Conservation (phyloP, 1,284 basidiomycete genomes). For the Papiliotrema fonsecae region DNA sequence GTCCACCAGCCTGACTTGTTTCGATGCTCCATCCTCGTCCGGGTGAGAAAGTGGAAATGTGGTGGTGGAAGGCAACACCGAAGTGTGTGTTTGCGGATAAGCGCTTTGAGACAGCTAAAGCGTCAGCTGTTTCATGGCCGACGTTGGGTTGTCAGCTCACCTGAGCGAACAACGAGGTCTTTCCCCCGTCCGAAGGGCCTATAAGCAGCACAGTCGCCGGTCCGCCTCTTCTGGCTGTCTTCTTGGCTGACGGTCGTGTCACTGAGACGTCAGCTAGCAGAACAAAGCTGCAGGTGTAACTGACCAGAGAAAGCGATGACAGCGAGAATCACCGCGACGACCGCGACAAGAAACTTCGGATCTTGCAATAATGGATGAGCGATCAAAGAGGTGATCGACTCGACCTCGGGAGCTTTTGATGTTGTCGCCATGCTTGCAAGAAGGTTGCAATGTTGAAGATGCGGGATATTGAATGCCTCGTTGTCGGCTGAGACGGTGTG, state of each 20-base stretch:
- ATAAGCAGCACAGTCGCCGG: slow-evolving; percentile 35
- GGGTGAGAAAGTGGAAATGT: slow-evolving; percentile 26
- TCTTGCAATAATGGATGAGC: slow-evolving; percentile 27
- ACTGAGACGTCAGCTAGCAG: slow-evolving; percentile 11
- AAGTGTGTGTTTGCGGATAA: slow-evolving; percentile 40
- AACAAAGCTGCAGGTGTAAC: background rate
- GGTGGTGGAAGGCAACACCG: slow-evolving; percentile 28
- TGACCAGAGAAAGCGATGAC: slow-evolving; percentile 23
- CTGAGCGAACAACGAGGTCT: slow-evolving; percentile 44
- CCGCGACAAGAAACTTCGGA: slow-evolving; percentile 31
- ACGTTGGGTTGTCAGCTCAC: slow-evolving; percentile 14
- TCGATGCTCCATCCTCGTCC: slow-evolving; percentile 10
- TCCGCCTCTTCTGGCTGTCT: slow-evolving; percentile 16
- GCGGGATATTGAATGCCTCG: too few species aligned
- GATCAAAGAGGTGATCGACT: slow-evolving; percentile 19
- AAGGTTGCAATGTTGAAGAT: too few species aligned
- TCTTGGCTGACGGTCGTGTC: slow-evolving; percentile 13
- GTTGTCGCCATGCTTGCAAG: background rate
- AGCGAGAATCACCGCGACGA: slow-evolving; percentile 23
- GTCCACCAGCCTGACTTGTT: slow-evolving; percentile 35
- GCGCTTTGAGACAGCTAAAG: slow-evolving; percentile 34
- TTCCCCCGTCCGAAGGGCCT: slow-evolving; percentile 40
- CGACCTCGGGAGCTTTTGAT: slow-evolving; percentile 21
- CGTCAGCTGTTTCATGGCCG: background rate
- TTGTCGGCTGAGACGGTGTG: too few species aligned